Evolutionary conservation across 176 grass and related monocot genomes (phyloP).

Genomic region (Pharus latifolius): DNA sequence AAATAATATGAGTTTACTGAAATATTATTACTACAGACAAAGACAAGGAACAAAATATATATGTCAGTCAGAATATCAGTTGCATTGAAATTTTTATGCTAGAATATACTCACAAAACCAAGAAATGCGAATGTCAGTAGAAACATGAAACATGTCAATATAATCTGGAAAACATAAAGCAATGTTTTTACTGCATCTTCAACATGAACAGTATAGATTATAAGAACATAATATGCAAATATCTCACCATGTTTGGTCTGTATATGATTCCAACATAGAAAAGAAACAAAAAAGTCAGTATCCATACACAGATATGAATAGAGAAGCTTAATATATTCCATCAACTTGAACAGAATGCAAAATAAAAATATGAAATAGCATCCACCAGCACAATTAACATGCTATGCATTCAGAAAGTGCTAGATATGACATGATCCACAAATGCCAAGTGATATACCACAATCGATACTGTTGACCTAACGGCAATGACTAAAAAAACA

Average conservation of each 20-base stretch:
- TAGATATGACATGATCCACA: too few relatives aligned
- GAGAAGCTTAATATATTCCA: background rate
- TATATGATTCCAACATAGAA: constrained; percentile 13
- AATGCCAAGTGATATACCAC: too few relatives aligned
- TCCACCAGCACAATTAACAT: background rate
- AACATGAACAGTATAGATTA: constrained; percentile 9
- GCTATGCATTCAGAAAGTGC: background rate
- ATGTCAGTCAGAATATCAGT: background rate
- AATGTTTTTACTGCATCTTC: background rate
- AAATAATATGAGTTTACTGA: background rate
- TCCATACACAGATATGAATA: background rate
- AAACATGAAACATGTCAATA: constrained; percentile 83
- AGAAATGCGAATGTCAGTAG: constrained; percentile 64
- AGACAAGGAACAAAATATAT: background rate
- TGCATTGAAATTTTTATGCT: background rate
- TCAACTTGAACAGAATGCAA: background rate
- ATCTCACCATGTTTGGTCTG: constrained; percentile 86
- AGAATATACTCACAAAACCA: constrained; percentile 75
- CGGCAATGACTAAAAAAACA: too few relatives aligned
- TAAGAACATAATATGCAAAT: background rate
- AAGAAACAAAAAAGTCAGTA: constrained; percentile 14
- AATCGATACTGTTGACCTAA: too few relatives aligned
- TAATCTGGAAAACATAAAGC: constrained; percentile 47
- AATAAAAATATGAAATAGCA: background rate
- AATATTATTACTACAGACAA: background rate